phyloP scores from a whole-genome alignment of 2,329 filamentous ascomycete genomes.

The Pestalotiopsis sp. region DNA sequence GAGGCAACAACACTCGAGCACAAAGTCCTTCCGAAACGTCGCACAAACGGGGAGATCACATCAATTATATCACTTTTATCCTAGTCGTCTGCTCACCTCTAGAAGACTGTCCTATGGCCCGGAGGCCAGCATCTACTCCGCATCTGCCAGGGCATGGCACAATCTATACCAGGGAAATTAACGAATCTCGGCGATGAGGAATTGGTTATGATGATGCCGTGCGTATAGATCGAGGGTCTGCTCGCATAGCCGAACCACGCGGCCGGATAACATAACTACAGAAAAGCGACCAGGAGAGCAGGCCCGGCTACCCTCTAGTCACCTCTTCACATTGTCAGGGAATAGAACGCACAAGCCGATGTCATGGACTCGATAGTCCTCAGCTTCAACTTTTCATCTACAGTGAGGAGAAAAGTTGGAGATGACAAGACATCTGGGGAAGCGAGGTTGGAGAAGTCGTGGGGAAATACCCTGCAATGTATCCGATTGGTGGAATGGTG shows the following conservation, averaged over 20 bases:
- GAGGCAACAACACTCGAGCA: not conserved
- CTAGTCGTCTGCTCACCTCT: not conserved
- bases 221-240: not conserved
- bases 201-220: not conserved
- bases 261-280: not conserved
- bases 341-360: not conserved
- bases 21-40: not conserved
- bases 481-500: conserved; percentile 31
- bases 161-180: conserved; percentile 8
- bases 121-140: conserved; percentile 3
- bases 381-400: not conserved
- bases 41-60: not conserved
- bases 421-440: conserved; percentile 5
- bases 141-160: not conserved
- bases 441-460: conserved; percentile 10
- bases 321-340: not conserved
- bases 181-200: not conserved
- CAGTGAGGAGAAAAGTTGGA: conserved; percentile 13
- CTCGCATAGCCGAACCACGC: not conserved
- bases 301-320: conserved; percentile 11
- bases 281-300: not conserved
- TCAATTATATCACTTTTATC: not conserved
- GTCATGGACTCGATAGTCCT: not conserved
- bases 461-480: conserved; percentile 1
- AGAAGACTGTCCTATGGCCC: not conserved